Percentiles rank a stretch among this genome's conserved stretches.
Conservation (phyloP, 2,329 filamentous ascomycete species). For the Sporothrix sp. region DNA sequence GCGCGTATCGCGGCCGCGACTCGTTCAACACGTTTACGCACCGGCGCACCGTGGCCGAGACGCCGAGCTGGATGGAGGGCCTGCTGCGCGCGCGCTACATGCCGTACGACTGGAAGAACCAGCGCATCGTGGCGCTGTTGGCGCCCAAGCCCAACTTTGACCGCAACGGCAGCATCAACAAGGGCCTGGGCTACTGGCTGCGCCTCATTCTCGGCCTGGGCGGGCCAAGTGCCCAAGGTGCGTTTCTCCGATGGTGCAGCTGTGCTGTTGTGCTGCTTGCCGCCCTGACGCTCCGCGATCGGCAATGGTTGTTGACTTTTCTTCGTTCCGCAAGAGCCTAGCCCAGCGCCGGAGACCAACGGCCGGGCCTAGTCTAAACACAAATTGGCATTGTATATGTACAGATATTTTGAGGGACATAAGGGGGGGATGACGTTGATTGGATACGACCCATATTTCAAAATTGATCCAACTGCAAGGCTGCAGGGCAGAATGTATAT, state of each 20-base stretch:
- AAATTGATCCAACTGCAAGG: conserved; percentile 2
- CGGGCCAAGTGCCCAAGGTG: conserved; percentile 37
- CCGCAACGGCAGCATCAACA: conserved; percentile 44
- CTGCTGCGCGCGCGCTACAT: conserved; percentile 60
- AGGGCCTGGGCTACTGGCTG: conserved; percentile 45
- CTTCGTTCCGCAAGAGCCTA: conserved; percentile 2
- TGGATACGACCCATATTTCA: not conserved
- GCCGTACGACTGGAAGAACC: conserved; percentile 43
- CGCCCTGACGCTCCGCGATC: conserved; percentile 22
- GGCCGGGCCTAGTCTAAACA: not conserved
- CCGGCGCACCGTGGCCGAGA: conserved; percentile 44
- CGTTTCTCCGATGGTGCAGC: conserved; percentile 39
- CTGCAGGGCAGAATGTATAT: not conserved
- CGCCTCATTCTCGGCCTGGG: conserved; percentile 43
- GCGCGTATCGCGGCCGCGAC: conserved; percentile 68
- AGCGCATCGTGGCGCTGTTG: conserved; percentile 36
- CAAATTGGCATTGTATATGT: not conserved
- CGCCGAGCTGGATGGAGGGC: conserved; percentile 57
- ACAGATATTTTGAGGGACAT: not conserved
- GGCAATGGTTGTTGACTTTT: conserved; percentile 4
- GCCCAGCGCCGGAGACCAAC: not conserved
- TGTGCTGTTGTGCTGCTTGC: conserved; percentile 31
- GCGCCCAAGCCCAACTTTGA: conserved; percentile 50
- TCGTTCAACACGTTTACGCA: conserved; percentile 61
- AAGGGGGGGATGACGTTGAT: too few species aligned